These are phyloP conservation scores for Aspergillus incahuasiensis DNA, from an alignment of 495 filamentous ascomycete species.

Conservation along the genomic window DNA sequence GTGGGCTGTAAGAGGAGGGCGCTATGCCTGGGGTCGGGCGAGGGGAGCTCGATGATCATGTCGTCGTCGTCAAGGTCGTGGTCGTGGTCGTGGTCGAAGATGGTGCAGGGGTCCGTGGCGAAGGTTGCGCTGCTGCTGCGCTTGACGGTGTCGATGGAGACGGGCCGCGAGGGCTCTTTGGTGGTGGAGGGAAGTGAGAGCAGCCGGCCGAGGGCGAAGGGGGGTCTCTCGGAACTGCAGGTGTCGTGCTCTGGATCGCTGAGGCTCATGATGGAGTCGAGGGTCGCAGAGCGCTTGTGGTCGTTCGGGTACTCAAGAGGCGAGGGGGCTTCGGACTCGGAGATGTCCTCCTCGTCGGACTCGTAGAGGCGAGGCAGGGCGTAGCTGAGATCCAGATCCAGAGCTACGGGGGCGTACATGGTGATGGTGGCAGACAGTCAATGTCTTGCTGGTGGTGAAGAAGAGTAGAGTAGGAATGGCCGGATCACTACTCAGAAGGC, in stretches of 20 bases:
- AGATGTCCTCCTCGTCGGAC: slow-evolving; percentile 43
- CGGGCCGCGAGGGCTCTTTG: slow-evolving; percentile 30
- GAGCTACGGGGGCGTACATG: slow-evolving; percentile 29
- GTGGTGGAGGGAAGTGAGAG: slow-evolving; percentile 24
- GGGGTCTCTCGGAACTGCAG: slow-evolving; percentile 20
- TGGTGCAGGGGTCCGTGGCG: slow-evolving; percentile 27
- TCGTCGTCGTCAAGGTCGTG: slow-evolving; percentile 28
- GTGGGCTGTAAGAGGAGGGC: slow-evolving; percentile 29
- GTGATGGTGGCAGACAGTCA: not conserved
- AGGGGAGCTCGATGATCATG: slow-evolving; percentile 37
- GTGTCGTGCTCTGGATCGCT: slow-evolving; percentile 27
- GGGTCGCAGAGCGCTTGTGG: slow-evolving; percentile 18
- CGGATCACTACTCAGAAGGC: not conserved
- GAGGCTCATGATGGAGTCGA: slow-evolving; percentile 31
- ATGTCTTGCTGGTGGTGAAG: not conserved
- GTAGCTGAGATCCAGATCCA: slow-evolving; percentile 33
- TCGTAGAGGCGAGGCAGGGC: slow-evolving; percentile 39
- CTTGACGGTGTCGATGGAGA: slow-evolving; percentile 42
- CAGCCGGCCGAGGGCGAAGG: slow-evolving; percentile 12
- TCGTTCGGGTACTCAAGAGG: no score
- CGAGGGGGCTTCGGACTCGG: slow-evolving; percentile 29
- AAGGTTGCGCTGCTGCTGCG: slow-evolving; percentile 35
- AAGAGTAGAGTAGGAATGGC: not conserved
- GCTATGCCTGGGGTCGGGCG: slow-evolving; percentile 25
- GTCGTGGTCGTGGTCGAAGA: slow-evolving; percentile 35